Evolutionary conservation across 768 basidiomycete genomes (phyloP).

Genomic region (Termitomyces heimii): DNA sequence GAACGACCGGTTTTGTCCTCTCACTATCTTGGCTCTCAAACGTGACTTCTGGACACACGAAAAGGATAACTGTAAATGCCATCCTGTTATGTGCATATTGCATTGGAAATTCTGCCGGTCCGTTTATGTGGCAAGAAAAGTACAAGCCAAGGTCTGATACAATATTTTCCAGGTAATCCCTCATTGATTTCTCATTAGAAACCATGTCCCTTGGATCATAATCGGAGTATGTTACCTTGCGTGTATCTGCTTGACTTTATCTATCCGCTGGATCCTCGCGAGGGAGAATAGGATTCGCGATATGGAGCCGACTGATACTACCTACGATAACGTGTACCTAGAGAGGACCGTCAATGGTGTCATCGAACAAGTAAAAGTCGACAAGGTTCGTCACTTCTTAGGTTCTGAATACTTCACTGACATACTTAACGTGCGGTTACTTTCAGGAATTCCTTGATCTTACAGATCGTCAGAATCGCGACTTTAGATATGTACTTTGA

Average conservation of each 20-base stretch:
- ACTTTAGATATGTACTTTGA: conserved; percentile 67
- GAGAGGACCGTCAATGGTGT: conserved; percentile 50
- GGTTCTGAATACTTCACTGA: not conserved
- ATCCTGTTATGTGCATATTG: conserved; percentile 70
- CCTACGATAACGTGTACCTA: conserved; percentile 59
- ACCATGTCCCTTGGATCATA: conserved; percentile 72
- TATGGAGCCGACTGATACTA: conserved; percentile 41
- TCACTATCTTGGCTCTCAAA: conserved; percentile 58
- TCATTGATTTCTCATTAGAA: conserved; percentile 28
- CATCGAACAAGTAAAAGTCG: conserved; percentile 48
- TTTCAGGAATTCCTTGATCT: conserved; percentile 66
- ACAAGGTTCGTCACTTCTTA: conserved; percentile 45
- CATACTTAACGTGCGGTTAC: not conserved
- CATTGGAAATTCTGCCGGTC: conserved; percentile 60
- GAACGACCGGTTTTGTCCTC: conserved; percentile 43
- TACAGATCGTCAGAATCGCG: conserved; percentile 66
- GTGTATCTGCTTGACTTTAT: conserved; percentile 41
- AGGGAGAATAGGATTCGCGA: conserved; percentile 65
- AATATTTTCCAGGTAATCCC: not conserved
- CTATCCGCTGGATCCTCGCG: conserved; percentile 47
- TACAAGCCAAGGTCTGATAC: conserved; percentile 55
- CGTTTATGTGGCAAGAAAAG: conserved; percentile 71
- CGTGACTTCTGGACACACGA: conserved; percentile 69
- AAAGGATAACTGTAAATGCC: conserved; percentile 64
- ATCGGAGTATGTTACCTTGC: conserved; percentile 58